Evolutionary conservation across 2,329 filamentous ascomycete species (phyloP).

Genomic region (Claviceps maximensis): DNA sequence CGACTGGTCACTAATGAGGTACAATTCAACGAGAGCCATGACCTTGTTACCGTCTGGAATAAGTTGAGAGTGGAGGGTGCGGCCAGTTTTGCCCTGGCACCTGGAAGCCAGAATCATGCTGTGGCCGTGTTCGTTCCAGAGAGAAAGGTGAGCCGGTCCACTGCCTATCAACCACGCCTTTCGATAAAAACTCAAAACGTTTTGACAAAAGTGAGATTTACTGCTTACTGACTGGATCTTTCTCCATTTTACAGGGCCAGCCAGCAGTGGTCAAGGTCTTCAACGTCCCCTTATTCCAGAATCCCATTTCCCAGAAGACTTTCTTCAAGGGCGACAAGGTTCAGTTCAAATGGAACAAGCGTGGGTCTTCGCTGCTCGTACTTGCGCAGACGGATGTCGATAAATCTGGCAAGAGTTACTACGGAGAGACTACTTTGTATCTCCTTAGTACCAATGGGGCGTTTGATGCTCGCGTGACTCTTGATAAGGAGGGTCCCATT

Average conservation of each 20-base stretch:
- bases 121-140: constrained; percentile 93
- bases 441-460: constrained; percentile 81
- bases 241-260: constrained; percentile 46
- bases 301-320: constrained; percentile 86
- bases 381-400: constrained; percentile 96
- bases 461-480: constrained; percentile 80
- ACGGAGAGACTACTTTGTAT: constrained; percentile 95
- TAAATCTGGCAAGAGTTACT: constrained; percentile 98
- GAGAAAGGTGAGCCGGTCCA: constrained; percentile 56
- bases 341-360: constrained; percentile 92
- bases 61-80: constrained; percentile 89
- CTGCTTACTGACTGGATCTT: background rate
- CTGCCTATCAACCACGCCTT: background rate
- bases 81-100: constrained; percentile 75
- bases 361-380: constrained; percentile 83
- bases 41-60: constrained; percentile 83
- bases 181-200: too few species aligned
- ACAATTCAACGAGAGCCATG: constrained; percentile 85
- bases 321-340: constrained; percentile 99
- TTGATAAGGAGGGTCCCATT: constrained; percentile 96
- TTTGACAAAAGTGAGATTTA: background rate
- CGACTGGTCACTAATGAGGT: constrained; percentile 94
- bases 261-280: constrained; percentile 90
- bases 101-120: constrained; percentile 69
- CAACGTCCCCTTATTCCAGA: constrained; percentile 75